Evolutionary conservation across 805 yeast species (phyloP).

Genomic region (Sugiyamaella boreocaroliniensis): DNA sequence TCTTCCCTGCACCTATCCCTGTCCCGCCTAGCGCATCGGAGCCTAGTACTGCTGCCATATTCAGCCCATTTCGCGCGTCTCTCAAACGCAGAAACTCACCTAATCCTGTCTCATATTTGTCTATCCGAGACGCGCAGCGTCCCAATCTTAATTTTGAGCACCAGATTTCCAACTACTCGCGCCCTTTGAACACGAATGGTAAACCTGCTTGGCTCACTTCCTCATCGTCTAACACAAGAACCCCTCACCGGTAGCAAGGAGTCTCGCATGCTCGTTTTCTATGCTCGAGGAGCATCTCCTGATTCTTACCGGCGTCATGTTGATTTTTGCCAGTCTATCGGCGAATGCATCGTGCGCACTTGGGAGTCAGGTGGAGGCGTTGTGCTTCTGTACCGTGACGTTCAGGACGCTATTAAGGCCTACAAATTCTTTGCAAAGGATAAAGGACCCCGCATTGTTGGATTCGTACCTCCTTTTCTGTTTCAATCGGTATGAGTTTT

Average conservation of each 20-base stretch:
- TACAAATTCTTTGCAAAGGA: not conserved
- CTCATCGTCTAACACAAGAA: too few species aligned
- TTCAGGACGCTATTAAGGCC: not conserved
- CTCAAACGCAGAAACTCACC: too few species aligned
- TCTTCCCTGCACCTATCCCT: not conserved
- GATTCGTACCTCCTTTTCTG: not conserved
- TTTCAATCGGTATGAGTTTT: not conserved
- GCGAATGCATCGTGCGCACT: not conserved
- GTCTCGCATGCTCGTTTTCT: not conserved
- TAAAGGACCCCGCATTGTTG: not conserved
- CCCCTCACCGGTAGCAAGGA: too few species aligned
- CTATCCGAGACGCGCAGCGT: too few species aligned
- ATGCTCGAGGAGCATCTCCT: not conserved
- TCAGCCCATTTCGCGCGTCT: too few species aligned
- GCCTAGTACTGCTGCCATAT: too few species aligned
- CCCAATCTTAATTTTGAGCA: too few species aligned
- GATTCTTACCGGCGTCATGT: not conserved
- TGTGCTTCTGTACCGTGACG: not conserved
- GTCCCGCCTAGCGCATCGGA: not conserved
- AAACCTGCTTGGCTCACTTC: too few species aligned
- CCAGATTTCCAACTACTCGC: too few species aligned
- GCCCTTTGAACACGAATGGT: too few species aligned
- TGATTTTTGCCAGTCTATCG: not conserved
- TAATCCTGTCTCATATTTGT: too few species aligned
- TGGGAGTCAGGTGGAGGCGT: not conserved